Evolutionary conservation across 2,329 filamentous ascomycete species (phyloP).

Genomic region (Microsporum audouinii): DNA sequence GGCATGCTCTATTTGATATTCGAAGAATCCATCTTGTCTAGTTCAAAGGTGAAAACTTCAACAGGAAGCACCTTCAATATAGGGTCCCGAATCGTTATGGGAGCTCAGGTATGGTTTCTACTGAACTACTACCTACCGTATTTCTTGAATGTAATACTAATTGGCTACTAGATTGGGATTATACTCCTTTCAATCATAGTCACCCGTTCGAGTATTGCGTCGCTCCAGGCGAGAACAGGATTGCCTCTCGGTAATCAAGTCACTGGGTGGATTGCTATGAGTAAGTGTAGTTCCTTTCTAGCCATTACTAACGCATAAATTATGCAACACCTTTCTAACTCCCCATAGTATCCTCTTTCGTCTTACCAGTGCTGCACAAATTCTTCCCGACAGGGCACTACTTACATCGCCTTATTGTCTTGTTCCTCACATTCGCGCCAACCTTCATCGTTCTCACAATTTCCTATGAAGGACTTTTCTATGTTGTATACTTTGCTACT

Average conservation of each 20-base stretch:
- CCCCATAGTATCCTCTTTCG: conserved; percentile 54
- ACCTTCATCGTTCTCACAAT: conserved; percentile 94
- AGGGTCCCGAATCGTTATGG: conserved; percentile 36
- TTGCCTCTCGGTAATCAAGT: conserved; percentile 79
- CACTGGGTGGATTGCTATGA: conserved; percentile 68
- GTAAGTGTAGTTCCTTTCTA: conserved; percentile 36
- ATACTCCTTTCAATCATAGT: conserved; percentile 71
- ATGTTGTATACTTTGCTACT: conserved; percentile 73
- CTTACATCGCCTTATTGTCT: conserved; percentile 73
- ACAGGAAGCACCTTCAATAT: conserved; percentile 17
- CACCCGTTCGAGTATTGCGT: conserved; percentile 73
- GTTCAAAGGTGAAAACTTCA: conserved; percentile 25
- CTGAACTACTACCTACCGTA: background rate
- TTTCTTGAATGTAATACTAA: conserved; percentile 8
- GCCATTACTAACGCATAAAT: background rate
- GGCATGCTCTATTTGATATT: conserved; percentile 70
- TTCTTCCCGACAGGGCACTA: conserved; percentile 76
- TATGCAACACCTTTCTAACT: conserved; percentile 13
- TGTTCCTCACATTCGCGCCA: conserved; percentile 87
- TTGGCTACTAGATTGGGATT: conserved; percentile 51
- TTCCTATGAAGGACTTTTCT: conserved; percentile 94
- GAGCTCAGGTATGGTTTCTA: conserved; percentile 30
- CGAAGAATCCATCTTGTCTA: conserved; percentile 51
- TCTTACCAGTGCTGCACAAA: conserved; percentile 70
- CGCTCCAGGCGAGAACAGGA: conserved; percentile 72